phyloP scores from a whole-genome alignment of 257 asterid genomes.

The Solanum rostratum region DNA sequence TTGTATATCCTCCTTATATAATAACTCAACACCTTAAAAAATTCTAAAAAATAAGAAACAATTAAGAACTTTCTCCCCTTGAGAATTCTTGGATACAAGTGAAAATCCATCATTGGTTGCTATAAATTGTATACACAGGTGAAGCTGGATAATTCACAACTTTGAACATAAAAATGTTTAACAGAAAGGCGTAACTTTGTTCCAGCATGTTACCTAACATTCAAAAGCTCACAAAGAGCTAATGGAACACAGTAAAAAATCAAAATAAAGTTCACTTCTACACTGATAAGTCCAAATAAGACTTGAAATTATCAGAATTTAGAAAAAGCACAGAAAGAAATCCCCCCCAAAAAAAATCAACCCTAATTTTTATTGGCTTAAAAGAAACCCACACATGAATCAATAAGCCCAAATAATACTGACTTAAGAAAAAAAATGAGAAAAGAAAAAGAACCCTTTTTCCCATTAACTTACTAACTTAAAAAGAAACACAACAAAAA shows the following conservation, averaged over 20 bases:
- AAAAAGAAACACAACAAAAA: neutral
- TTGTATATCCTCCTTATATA: neutral
- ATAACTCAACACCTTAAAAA: neutral
- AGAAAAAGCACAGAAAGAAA: neutral
- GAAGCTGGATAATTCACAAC: neutral
- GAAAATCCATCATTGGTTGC: neutral
- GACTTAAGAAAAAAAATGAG: neutral
- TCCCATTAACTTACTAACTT: neutral
- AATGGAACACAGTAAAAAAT: neutral
- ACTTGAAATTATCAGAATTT: neutral
- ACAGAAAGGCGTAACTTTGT: neutral
- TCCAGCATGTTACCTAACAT: neutral
- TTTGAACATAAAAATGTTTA: neutral
- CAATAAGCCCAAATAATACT: neutral
- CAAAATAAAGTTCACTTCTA: neutral
- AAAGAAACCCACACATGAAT: neutral
- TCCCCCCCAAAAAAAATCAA: neutral
- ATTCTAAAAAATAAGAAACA: neutral
- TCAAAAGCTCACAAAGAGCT: neutral
- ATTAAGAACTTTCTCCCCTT: neutral
- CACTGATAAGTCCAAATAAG: neutral
- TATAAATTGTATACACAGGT: neutral
- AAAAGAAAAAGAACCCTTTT: neutral
- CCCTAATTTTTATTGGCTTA: neutral
- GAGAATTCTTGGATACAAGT: neutral